These are phyloP conservation scores for Alternaria incomplexa DNA, from an alignment of 2,329 filamentous ascomycete species.

Conservation along the genomic window DNA sequence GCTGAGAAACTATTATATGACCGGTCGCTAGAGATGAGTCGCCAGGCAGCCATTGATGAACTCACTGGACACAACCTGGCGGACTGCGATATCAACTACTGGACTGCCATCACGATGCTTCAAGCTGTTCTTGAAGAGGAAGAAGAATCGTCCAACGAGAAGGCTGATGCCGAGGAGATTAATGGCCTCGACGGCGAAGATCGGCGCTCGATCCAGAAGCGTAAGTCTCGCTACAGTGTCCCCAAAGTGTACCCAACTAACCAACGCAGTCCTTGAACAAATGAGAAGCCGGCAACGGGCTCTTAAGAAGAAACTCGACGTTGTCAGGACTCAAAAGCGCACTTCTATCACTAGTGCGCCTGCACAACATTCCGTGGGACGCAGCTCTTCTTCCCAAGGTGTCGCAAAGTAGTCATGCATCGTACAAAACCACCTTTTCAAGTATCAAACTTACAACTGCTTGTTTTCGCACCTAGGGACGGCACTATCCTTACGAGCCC, in stretches of 20 bases:
- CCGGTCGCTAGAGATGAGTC: conserved; percentile 94
- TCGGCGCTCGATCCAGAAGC: conserved; percentile 73
- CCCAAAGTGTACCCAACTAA: conserved; percentile 23
- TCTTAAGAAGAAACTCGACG: conserved; percentile 55
- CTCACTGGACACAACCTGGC: conserved; percentile 87
- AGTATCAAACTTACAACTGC: background rate
- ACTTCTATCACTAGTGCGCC: conserved; percentile 43
- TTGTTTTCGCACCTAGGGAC: conserved; percentile 1
- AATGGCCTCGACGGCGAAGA: conserved; percentile 71
- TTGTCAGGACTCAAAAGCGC: conserved; percentile 48
- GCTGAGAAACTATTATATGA: conserved; percentile 99
- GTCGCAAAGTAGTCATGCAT: conserved; percentile 10
- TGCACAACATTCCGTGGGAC: conserved; percentile 32
- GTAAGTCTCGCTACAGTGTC: conserved; percentile 56
- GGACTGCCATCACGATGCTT: conserved; percentile 91
- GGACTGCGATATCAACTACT: conserved; percentile 90
- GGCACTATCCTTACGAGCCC: background rate
- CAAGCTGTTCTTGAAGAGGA: conserved; percentile 92
- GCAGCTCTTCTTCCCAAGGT: conserved; percentile 42
- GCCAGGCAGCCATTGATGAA: conserved; percentile 91
- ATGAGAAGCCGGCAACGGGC: conserved; percentile 51
- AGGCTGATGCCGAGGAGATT: conserved; percentile 56
- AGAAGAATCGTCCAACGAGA: conserved; percentile 60
- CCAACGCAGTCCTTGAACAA: conserved; percentile 54
- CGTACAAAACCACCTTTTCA: background rate